Base-by-base conservation (phyloP, 2,329 filamentous ascomycete species). In the Reticulascus tulasneorum region DNA sequence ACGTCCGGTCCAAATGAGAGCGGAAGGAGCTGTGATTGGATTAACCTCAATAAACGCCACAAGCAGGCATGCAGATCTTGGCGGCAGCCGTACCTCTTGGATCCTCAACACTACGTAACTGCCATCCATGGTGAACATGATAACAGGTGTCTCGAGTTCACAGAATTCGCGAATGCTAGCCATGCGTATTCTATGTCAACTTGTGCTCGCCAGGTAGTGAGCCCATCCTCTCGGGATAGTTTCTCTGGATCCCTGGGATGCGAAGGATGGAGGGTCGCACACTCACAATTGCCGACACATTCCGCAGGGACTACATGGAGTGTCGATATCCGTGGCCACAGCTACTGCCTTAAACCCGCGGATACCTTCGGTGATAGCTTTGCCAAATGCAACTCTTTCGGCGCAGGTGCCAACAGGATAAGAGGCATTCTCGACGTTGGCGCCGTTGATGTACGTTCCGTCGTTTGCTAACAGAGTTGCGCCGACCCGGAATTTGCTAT, bases 321-420 rank as follows among this genome's bases (percentile, higher is more conserved):
- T 77, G 21, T 62, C 64, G 26, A 86, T 83, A 56, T 96, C 86
- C 6, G 90, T 94, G 7, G 86, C 77, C 5, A 98, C 89, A 12
- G 86, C 91, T 16, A 98, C 63, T 15, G 90, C 91, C 53, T 79
- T 82, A 64, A 94, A 87, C 8, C 34, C 52, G 22, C 60, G 63
- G 47, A 75, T 62, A 4, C 77, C 75, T 33, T 66, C 66, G 7
- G 78, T 75, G 6, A 96, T 77, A 16, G 91, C 91, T 24, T 81
- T 88, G 7, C 79, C 85, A 47, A 97, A 73, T 2, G 87, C 89
- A n/a, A 91, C 86, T 40, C 91, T 74, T 73, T 98, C 93, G 11
- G 93, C 93, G 61, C 93, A 97, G 4, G 86, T 94, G n/a, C 88
- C 88, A 6, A 96, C 90, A 0, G 93, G 91, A 58, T 94, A 97